These are phyloP conservation scores for Scheffersomyces stipitis DNA, from an alignment of 805 yeast genomes.

Conservation along the genomic window DNA sequence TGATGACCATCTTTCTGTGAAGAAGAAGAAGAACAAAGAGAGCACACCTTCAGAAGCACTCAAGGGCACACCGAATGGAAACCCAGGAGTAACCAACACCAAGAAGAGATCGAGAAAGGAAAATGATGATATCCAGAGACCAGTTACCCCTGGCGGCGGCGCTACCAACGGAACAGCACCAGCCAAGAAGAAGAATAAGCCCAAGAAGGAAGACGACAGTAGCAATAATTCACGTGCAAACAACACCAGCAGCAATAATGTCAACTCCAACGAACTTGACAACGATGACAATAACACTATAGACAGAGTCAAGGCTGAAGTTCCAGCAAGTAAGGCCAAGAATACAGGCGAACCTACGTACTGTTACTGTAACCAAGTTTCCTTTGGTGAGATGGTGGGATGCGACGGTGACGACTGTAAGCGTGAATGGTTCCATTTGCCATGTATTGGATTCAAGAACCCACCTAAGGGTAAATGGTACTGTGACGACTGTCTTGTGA, in stretches of 20 bases:
- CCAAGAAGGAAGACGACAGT: slow-evolving; percentile 7
- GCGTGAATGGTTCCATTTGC: slow-evolving; percentile 94
- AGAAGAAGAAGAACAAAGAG: slow-evolving; percentile 15
- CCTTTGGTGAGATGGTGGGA: slow-evolving; percentile 98
- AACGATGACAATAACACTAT: slow-evolving; percentile 1
- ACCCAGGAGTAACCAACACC: slow-evolving; percentile 4
- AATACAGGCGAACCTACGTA: slow-evolving; percentile 68
- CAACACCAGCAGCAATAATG: too few species aligned
- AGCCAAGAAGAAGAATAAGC: slow-evolving; percentile 15
- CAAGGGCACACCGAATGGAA: neutral
- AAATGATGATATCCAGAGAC: slow-evolving; percentile 4
- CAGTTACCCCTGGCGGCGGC: slow-evolving; percentile 3
- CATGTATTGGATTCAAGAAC: slow-evolving; percentile 83
- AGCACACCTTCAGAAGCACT: slow-evolving; percentile 20
- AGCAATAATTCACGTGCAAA: neutral
- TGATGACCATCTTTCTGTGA: slow-evolving; percentile 15
- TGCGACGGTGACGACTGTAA: slow-evolving; percentile 94
- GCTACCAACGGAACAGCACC: neutral
- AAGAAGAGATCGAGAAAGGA: slow-evolving; percentile 16
- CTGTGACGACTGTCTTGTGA: slow-evolving; percentile 42
- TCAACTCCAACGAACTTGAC: neutral
- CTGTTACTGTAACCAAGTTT: slow-evolving; percentile 95
- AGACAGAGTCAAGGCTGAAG: slow-evolving; percentile 12
- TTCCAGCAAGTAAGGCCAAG: neutral
- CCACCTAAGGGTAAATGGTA: slow-evolving; percentile 68